phyloP scores from a whole-genome alignment of 257 asterid species.

The Plantago major region DNA sequence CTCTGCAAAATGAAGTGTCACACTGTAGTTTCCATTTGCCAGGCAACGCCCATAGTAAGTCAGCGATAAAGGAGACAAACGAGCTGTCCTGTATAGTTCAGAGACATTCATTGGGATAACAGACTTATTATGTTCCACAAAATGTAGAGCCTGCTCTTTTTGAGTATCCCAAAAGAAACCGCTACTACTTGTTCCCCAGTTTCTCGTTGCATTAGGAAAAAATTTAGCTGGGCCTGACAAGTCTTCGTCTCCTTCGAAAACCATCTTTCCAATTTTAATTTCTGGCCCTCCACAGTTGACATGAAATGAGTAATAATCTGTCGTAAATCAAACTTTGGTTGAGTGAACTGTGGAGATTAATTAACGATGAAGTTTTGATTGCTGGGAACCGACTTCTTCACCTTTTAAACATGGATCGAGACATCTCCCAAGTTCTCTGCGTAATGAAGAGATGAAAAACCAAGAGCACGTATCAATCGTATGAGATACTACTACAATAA shows the following conservation, averaged over 20 bases:
- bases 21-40: slow-evolving; percentile 58
- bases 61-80: slow-evolving; percentile 46
- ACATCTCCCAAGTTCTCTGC: slow-evolving; percentile 37
- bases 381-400: slow-evolving; percentile 10
- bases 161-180: slow-evolving; percentile 36
- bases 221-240: slow-evolving; percentile 37
- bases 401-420: slow-evolving; percentile 38
- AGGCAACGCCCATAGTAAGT: slow-evolving; percentile 63
- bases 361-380: too few relatives aligned
- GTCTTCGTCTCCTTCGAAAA: slow-evolving; percentile 38
- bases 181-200: slow-evolving; percentile 59
- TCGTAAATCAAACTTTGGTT: neutral
- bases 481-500: neutral
- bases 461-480: neutral
- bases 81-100: slow-evolving; percentile 42
- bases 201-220: slow-evolving; percentile 8
- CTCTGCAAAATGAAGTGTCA: slow-evolving; percentile 65
- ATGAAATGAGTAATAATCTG: slow-evolving; percentile 43
- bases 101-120: slow-evolving; percentile 34
- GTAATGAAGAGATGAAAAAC: neutral
- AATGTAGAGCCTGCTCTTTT: slow-evolving; percentile 7
- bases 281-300: slow-evolving; percentile 52
- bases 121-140: slow-evolving; percentile 34
- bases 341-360: neutral
- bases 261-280: slow-evolving; percentile 5